Base-by-base conservation (phyloP, 805 yeast genomes). In the Spathaspora gorwiae region DNA sequence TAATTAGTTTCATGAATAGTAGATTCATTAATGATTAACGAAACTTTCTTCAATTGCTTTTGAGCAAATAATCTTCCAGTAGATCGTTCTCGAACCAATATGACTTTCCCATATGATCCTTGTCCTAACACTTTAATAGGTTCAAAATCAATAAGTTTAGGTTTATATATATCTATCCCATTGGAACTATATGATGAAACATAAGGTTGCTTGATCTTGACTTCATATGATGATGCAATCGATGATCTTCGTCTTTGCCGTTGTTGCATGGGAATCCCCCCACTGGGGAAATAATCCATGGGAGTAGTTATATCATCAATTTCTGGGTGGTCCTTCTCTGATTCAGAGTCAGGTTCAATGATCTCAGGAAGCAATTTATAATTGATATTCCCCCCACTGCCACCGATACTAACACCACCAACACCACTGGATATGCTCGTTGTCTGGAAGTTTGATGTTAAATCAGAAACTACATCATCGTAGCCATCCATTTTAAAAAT, bases 51-150 rank as follows among this genome's bases (percentile, higher is more conserved):
- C 48, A 71, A 57, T 52, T 71, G 76, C 46, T 71, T 71, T 54
- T 66, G 75, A 7, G 76, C 76, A 55, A 64, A 71, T 13, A 71
- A 55, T 48, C 59, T 62, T 6, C 73, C 73, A 10, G 67, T 66
- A 10, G 66, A 43, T 14, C 53, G 44, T 50, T 71, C 76, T 37
- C 66, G 56, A 6, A 71, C 76, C 37, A 71, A 54, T 19, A 68
- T 54, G 15, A 71, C 76, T 43, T 71, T 71, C 2, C 76, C 76
- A 49, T 68, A 71, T 11, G 72, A 64, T 4, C 76, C 76, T 49
- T 61, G 64, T 19, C 76, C 76, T 43, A 71, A 54, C 6, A 71
- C 76, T 52, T 66, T 70, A 36, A 71, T 57, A 6, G 75, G 73
- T 44, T 64, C 70, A 45, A 71, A 71, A 51, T 71, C 76, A 1